Evolutionary conservation across 306 rosid species (phyloP), one percentile per base, ranked within the genome.

Genomic region (Fragaria ananassa): DNA sequence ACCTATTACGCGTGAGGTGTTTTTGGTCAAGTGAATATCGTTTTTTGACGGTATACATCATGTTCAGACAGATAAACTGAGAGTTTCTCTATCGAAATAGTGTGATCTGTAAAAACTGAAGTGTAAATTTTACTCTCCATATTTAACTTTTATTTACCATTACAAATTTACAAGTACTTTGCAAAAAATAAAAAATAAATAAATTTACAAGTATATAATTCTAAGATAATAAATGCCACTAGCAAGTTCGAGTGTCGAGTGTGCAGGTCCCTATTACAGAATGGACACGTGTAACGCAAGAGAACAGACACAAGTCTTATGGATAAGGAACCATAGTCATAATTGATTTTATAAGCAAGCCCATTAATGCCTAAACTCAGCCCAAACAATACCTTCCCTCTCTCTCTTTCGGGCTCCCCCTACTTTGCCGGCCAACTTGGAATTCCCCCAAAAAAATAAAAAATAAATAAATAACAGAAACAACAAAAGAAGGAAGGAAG

Each of bases 341-440:
- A 10, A 11, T 23, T 58, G 62, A n/a, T 56, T 7, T 7, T 8
- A 21, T 10, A 25, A 11, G 21, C 23, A 58, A 73, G 77, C 77
- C 56, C 68, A 58, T 74, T 41, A 73, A 25, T 23, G 35, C 27
- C 14, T 0, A 6, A 6, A 64, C 1, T n/a, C 27, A 41, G 68
- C 57, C 77, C 77, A 73, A 57, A 17, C 14, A 27, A 11, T 19
- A n/a, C 18, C n/a, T 42, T 46, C 68, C 17, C 2, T 17, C 39
- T 23, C 29, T 46, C 68, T 9, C 2, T 18, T 57, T 25, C 29
- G 68, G 63, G 74, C 74, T 77, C n/a, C 53, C 45, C 53, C 35
- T 41, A 17, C 68, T 50, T 76, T 5, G 80, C 74, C 80, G 58
- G 74, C 74, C 54, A 8, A n/a, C 31, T 71, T 45, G 70, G 69